These are phyloP conservation scores for Petunia secreta DNA, from an alignment of 257 asterid species.

Conservation along the genomic window DNA sequence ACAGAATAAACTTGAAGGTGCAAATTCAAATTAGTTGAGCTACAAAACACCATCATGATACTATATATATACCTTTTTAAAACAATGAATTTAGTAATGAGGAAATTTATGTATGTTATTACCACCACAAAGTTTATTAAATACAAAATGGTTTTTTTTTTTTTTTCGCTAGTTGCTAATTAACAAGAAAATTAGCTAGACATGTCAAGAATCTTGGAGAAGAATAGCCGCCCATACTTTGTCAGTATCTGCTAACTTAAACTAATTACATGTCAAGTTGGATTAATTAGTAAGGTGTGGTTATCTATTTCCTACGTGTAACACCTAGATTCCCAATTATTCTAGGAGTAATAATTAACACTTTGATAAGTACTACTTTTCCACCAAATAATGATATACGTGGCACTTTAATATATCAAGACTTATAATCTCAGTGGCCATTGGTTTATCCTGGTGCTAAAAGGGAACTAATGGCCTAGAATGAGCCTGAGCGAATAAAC, in stretches of 20 bases:
- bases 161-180: too few relatives aligned
- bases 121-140: too few relatives aligned
- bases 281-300: constrained; percentile 6
- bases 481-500: background rate
- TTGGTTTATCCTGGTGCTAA: constrained; percentile 9
- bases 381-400: background rate
- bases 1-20: too few relatives aligned
- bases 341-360: background rate
- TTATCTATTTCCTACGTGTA: constrained; percentile 30
- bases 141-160: too few relatives aligned
- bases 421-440: constrained; percentile 14
- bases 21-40: too few relatives aligned
- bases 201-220: background rate
- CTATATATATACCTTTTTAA: too few relatives aligned
- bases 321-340: background rate
- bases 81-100: too few relatives aligned
- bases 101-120: too few relatives aligned
- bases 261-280: constrained; percentile 15
- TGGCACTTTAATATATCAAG: background rate
- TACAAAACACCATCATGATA: too few relatives aligned
- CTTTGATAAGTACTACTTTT: background rate
- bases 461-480: background rate
- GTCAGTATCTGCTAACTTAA: background rate
- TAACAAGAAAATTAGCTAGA: too few relatives aligned
- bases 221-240: background rate